Evolutionary conservation across 257 asterid genomes (phyloP).

Genomic region (Solanum bulbocastanum): DNA sequence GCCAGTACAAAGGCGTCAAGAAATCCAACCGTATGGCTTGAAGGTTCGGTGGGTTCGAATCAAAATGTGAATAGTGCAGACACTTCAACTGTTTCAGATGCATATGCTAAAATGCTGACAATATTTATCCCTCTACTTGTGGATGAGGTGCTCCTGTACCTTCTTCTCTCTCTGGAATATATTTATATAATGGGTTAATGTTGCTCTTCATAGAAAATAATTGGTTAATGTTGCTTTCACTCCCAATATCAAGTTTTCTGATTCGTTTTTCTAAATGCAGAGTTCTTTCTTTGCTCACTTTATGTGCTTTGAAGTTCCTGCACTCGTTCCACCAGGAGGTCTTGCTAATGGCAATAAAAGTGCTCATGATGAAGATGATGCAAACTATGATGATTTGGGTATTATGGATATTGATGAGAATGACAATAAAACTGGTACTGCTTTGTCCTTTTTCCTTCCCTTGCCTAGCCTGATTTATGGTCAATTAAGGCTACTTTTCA

Average conservation of each 20-base stretch:
- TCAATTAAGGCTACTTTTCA: background rate
- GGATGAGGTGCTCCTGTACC: slow-evolving; percentile 65
- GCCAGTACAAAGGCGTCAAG: slow-evolving; percentile 68
- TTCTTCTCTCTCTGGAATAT: slow-evolving; percentile 1
- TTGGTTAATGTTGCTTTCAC: background rate
- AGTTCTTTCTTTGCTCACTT: slow-evolving; percentile 91
- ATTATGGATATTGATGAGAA: slow-evolving; percentile 53
- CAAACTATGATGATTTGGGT: slow-evolving; percentile 62
- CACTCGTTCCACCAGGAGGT: slow-evolving; percentile 63
- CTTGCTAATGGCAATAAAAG: slow-evolving; percentile 44
- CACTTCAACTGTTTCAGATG: slow-evolving; percentile 77
- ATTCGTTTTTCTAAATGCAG: slow-evolving; percentile 33
- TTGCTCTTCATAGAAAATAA: background rate
- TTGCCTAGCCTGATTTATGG: background rate
- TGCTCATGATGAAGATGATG: slow-evolving; percentile 24
- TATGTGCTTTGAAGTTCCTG: slow-evolving; percentile 95
- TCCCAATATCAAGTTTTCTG: background rate
- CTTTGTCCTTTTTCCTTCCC: background rate
- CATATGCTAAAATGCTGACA: slow-evolving; percentile 76
- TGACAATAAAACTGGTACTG: slow-evolving; percentile 36
- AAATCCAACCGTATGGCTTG: slow-evolving; percentile 77
- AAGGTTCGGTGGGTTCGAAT: slow-evolving; percentile 51
- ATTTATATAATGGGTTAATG: background rate
- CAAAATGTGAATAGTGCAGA: slow-evolving; percentile 60
- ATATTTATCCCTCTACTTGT: slow-evolving; percentile 83